Conservation (phyloP, 192 early-diverging fungal genomes). For the Coemansia guatemalensis region DNA sequence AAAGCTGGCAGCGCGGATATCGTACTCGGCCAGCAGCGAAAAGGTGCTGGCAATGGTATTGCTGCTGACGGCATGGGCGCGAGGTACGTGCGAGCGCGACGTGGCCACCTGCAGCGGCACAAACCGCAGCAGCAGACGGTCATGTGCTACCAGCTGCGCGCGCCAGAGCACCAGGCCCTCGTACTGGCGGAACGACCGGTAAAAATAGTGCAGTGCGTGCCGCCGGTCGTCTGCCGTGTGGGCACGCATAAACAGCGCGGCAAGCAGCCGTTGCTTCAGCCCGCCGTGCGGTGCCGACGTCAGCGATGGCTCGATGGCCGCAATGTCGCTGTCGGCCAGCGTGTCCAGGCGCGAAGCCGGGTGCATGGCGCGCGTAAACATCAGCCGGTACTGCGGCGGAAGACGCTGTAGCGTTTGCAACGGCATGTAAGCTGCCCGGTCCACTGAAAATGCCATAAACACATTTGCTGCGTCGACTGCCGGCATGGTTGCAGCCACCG, state of each 20-base stretch:
- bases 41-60: conserved; percentile 35
- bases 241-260: conserved; percentile 38
- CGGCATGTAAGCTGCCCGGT: conserved; percentile 15
- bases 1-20: conserved; percentile 26
- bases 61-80: conserved; percentile 23
- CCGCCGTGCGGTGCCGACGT: conserved; percentile 39
- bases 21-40: conserved; percentile 46
- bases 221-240: conserved; percentile 8
- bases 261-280: conserved; percentile 47
- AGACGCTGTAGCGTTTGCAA: conserved; percentile 31
- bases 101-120: conserved; percentile 50
- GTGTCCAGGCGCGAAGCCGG: conserved; percentile 26
- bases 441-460: conserved; percentile 15
- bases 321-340: conserved; percentile 30
- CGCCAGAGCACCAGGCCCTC: conserved; percentile 52
- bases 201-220: conserved; percentile 36
- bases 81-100: conserved; percentile 30
- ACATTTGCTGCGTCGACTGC: conserved; percentile 10
- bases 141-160: conserved; percentile 37
- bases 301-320: conserved; percentile 39
- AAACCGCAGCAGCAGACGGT: conserved; percentile 40
- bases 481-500: conserved; percentile 6
- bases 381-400: conserved; percentile 44
- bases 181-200: conserved; percentile 48
- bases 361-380: conserved; percentile 41